Percentiles rank a stretch among this genome's conserved stretches.
phyloP scores from a whole-genome alignment of 176 grass and related monocot genomes.

The Alopecurus myosuroides region DNA sequence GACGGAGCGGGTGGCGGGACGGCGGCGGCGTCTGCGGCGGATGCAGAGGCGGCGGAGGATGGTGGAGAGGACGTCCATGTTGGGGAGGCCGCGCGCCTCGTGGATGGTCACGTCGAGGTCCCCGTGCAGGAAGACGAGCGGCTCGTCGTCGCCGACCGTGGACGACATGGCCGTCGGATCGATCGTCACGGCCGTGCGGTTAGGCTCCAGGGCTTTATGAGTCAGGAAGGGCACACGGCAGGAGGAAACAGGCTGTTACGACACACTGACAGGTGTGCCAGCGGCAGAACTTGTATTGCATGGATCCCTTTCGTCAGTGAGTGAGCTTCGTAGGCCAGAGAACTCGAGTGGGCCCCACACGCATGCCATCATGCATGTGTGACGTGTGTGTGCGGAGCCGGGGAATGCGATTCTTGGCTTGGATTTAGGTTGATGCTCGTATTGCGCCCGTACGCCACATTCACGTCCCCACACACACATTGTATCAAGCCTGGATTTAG shows the following conservation, averaged over 20 bases:
- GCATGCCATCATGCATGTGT: neutral
- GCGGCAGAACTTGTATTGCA: fast-evolving
- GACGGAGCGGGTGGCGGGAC: neutral
- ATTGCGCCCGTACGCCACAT: neutral
- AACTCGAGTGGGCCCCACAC: neutral
- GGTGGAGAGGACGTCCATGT: constrained; percentile 70
- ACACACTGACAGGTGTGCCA: neutral
- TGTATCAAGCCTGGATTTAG: no score
- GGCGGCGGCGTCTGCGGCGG: neutral
- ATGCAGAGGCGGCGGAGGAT: constrained; percentile 51
- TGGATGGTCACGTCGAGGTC: constrained; percentile 62
- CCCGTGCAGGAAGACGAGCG: constrained; percentile 50
- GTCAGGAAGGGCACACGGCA: neutral
- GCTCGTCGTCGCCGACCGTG: neutral
- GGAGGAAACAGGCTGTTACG: neutral
- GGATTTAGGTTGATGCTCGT: neutral
- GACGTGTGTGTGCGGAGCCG: neutral
- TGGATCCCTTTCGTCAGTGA: neutral
- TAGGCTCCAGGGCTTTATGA: neutral
- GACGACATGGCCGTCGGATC: neutral
- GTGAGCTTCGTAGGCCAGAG: no score
- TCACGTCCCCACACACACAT: no score
- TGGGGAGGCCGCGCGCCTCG: constrained; percentile 54
- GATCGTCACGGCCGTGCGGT: neutral
- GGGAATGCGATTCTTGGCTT: constrained; percentile 4